Conservation (phyloP, 345 rosid species). For the Murraya paniculata region DNA sequence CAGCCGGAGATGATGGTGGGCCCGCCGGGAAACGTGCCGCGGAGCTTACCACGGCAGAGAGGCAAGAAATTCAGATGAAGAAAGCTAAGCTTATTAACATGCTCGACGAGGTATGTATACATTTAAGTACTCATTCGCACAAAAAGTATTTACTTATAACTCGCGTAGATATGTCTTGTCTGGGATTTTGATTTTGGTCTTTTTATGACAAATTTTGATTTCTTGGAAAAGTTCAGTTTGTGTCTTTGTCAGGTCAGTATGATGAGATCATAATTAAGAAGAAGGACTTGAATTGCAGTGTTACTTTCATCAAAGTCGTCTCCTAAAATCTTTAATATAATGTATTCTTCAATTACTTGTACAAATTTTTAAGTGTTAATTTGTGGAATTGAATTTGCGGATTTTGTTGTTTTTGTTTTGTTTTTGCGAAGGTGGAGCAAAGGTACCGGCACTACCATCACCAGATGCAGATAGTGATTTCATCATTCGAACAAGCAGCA, state of each 20-base stretch:
- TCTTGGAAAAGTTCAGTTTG: conserved; percentile 12
- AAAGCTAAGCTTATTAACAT: conserved; percentile 85
- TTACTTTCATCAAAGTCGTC: conserved; percentile 16
- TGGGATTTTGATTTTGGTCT: conserved; percentile 4
- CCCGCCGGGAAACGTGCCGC: conserved; percentile 44
- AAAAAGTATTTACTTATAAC: neutral
- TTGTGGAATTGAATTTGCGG: neutral
- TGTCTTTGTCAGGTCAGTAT: conserved; percentile 20
- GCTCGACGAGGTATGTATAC: conserved; percentile 81
- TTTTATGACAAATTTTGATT: conserved; percentile 8
- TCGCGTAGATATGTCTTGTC: neutral
- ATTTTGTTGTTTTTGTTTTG: neutral
- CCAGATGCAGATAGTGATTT: conserved; percentile 90
- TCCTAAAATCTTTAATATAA: neutral
- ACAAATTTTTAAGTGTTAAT: neutral
- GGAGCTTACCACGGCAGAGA: conserved; percentile 77
- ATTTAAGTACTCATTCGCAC: neutral
- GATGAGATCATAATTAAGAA: conserved; percentile 7
- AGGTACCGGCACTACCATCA: conserved; percentile 94
- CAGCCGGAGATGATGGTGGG: conserved; percentile 48
- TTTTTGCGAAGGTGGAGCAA: conserved; percentile 73
- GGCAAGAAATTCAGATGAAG: conserved; percentile 98
- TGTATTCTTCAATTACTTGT: neutral
- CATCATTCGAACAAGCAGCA: conserved; percentile 84
- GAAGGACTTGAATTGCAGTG: neutral